These are phyloP conservation scores for Mediolabrus comicus DNA, from an alignment of 108 stramenopile genomes.

Conservation along the genomic window DNA sequence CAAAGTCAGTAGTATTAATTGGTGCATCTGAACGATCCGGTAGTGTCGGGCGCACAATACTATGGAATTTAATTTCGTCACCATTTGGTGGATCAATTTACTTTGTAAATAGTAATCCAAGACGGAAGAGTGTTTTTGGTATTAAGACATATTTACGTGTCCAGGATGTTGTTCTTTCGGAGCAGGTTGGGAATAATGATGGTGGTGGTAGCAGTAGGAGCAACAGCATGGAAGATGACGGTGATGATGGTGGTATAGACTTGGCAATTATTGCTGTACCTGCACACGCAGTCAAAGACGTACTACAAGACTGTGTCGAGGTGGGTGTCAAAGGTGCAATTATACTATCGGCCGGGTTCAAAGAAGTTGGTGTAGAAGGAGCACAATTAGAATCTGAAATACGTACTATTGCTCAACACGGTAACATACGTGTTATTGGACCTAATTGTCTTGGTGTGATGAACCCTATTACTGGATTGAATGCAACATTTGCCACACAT, in stretches of 20 bases:
- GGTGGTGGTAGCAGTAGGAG: too few species aligned
- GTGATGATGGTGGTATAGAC: conserved; percentile 19
- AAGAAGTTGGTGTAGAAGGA: conserved; percentile 36
- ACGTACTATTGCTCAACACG: conserved; percentile 27
- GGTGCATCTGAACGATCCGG: conserved; percentile 33
- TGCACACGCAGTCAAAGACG: conserved; percentile 24
- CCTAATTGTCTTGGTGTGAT: conserved; percentile 50
- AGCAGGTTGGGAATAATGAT: too few species aligned
- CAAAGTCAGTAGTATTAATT: conserved; percentile 33
- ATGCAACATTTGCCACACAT: conserved; percentile 34
- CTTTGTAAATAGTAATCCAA: conserved; percentile 30
- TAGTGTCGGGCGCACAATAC: conserved; percentile 35
- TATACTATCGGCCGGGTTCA: conserved; percentile 47
- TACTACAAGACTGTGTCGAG: conserved; percentile 41
- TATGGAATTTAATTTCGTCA: conserved; percentile 34
- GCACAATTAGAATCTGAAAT: conserved; percentile 31
- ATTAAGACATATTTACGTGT: conserved; percentile 17
- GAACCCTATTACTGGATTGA: conserved; percentile 36
- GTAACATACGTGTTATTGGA: conserved; percentile 37
- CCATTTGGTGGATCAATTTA: conserved; percentile 43
- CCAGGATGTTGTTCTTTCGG: conserved; percentile 34
- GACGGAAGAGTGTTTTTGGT: conserved; percentile 16
- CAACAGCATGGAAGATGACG: too few species aligned
- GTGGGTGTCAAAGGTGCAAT: conserved; percentile 42
- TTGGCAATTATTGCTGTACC: conserved; percentile 43